Conservation (phyloP, 2,329 filamentous ascomycete species). For the Sphaerostilbella broomeana region DNA sequence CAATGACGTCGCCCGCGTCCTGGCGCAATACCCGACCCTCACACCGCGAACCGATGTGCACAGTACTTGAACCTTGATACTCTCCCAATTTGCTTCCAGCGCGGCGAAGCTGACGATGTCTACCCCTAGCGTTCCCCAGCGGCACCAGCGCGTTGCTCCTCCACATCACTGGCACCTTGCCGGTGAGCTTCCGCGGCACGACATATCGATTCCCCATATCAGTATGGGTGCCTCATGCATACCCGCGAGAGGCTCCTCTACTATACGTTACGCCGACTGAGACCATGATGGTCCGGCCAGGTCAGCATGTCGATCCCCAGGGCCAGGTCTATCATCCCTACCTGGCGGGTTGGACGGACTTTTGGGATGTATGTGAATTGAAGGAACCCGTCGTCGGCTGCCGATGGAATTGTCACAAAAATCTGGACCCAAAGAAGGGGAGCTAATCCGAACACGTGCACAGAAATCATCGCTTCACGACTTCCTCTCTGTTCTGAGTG, state of each 20-base stretch:
- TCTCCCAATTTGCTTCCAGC: background rate
- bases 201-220: slow-evolving; percentile 88
- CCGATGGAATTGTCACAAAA: no score
- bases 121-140: slow-evolving; percentile 69
- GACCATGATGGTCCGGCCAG: slow-evolving; percentile 82
- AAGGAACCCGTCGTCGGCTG: no score
- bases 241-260: slow-evolving; percentile 78
- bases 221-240: slow-evolving; percentile 87
- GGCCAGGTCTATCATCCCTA: slow-evolving; percentile 95
- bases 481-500: slow-evolving; percentile 73
- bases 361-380: slow-evolving; percentile 81
- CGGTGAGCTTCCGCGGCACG: slow-evolving; percentile 82
- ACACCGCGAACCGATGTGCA: slow-evolving; percentile 89
- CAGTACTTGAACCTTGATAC: slow-evolving; percentile 50
- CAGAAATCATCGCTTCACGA: slow-evolving; percentile 79
- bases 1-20: slow-evolving; percentile 77
- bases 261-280: slow-evolving; percentile 84
- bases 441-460: no score
- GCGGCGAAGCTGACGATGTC: slow-evolving; percentile 8
- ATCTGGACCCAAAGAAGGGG: no score
- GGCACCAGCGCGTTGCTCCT: slow-evolving; percentile 81
- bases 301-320: slow-evolving; percentile 91
- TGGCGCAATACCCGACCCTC: slow-evolving; percentile 73
- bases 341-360: slow-evolving; percentile 79
- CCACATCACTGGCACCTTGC: slow-evolving; percentile 78